A percentile compares a stretch with the other conserved stretches of the same genome.
These are phyloP conservation scores for Aureobasidium pullulans DNA, from an alignment of 2,329 filamentous ascomycete genomes.

Conservation along the genomic window DNA sequence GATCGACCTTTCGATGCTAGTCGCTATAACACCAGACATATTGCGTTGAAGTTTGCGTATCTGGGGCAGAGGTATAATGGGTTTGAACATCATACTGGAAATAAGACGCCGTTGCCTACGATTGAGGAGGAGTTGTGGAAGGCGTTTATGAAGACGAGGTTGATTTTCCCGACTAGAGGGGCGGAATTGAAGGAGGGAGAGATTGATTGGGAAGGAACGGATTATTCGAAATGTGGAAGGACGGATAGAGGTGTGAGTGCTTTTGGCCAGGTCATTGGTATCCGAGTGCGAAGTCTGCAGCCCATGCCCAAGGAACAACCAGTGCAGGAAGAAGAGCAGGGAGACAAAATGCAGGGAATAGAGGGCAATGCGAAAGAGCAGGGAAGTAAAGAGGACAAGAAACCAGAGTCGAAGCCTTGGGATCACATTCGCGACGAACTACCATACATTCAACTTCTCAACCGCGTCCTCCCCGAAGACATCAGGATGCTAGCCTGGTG, in stretches of 20 bases:
- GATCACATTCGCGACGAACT: conserved; percentile 74
- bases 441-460: conserved; percentile 74
- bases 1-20: conserved; percentile 62
- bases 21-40: conserved; percentile 72
- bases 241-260: conserved; percentile 92
- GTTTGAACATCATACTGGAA: conserved; percentile 75
- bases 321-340: conserved; percentile 15
- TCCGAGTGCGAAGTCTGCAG: conserved; percentile 72
- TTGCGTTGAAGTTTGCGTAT: conserved; percentile 92
- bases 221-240: conserved; percentile 91
- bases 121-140: conserved; percentile 94
- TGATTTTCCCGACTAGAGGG: conserved; percentile 62
- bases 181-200: conserved; percentile 34
- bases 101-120: conserved; percentile 62
- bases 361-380: conserved; percentile 12
- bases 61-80: conserved; percentile 87
- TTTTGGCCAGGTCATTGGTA: conserved; percentile 87
- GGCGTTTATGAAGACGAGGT: conserved; percentile 69
- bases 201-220: conserved; percentile 73
- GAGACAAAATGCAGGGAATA: conserved; percentile 15
- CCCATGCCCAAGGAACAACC: conserved; percentile 35
- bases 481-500: conserved; percentile 94
- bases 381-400: conserved; percentile 12
- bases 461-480: conserved; percentile 78
- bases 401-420: conserved; percentile 31